These are phyloP conservation scores for Umbelopsis sp. DNA, from an alignment of 192 early-diverging fungal genomes.

Conservation along the genomic window DNA sequence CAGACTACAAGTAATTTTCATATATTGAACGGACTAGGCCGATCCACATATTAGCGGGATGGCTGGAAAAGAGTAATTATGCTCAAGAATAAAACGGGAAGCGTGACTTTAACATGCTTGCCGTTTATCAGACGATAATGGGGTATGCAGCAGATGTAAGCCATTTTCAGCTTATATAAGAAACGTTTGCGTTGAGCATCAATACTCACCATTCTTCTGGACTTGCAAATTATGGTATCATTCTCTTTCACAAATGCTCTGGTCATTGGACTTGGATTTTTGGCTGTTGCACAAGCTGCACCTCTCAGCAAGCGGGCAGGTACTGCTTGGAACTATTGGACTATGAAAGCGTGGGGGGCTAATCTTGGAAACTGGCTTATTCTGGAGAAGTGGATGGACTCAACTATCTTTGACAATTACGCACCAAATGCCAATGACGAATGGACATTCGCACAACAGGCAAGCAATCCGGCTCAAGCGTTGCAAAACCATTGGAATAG, in stretches of 20 bases:
- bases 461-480: conserved; percentile 37
- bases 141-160: too few relatives aligned
- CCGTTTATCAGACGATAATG: too few relatives aligned
- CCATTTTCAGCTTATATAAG: neutral
- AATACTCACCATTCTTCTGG: too few relatives aligned
- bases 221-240: neutral
- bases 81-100: too few relatives aligned
- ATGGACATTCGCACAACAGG: conserved; percentile 56
- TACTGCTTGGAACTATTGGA: conserved; percentile 33
- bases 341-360: conserved; percentile 48
- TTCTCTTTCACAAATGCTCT: neutral
- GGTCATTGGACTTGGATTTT: neutral
- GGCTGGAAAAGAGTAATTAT: too few relatives aligned
- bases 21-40: too few relatives aligned
- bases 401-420: conserved; percentile 44
- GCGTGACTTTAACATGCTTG: too few relatives aligned
- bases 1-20: too few relatives aligned
- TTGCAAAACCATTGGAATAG: conserved; percentile 53
- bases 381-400: conserved; percentile 61
- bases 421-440: conserved; percentile 50
- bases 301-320: conserved; percentile 12
- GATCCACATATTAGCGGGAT: too few relatives aligned
- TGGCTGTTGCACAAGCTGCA: neutral
- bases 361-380: conserved; percentile 63
- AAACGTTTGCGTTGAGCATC: too few relatives aligned